A percentile compares a stretch with the other conserved stretches of the same genome.
Conservation (phyloP, 257 asterid genomes). For the Penstemon newberryi region DNA sequence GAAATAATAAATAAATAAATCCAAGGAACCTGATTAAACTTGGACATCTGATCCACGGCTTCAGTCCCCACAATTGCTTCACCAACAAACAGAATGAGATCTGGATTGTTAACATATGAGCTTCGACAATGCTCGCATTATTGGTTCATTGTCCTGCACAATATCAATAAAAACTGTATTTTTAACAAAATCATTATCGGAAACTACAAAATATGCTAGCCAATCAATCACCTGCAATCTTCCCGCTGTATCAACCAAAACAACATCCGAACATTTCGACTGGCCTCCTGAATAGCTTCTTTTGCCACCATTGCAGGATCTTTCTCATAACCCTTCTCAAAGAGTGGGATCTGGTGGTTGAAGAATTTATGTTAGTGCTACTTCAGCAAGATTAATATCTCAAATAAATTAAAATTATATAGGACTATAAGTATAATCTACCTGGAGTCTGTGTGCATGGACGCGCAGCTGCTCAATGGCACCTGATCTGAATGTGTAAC, state of each 20-base stretch:
- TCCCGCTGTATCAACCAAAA: constrained; percentile 98
- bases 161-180: background rate
- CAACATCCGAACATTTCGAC: constrained; percentile 88
- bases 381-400: too few relatives aligned
- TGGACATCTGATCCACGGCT: constrained; percentile 89
- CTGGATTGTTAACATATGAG: constrained; percentile 84
- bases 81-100: constrained; percentile 84
- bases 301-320: too few relatives aligned
- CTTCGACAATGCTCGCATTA: constrained; percentile 98
- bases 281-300: too few relatives aligned
- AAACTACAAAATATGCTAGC: background rate
- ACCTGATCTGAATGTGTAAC: constrained; percentile 98
- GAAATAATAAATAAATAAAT: background rate
- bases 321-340: too few relatives aligned
- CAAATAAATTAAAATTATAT: too few relatives aligned
- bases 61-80: constrained; percentile 99
- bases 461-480: constrained; percentile 99
- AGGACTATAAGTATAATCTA: too few relatives aligned
- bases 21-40: constrained; percentile 76
- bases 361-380: too few relatives aligned
- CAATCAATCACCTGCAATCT: constrained; percentile 77
- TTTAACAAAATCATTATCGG: background rate
- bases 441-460: too few relatives aligned
- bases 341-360: too few relatives aligned
- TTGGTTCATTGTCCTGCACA: constrained; percentile 87